Base-by-base conservation (phyloP, 148 eudicot genomes). In the Fallopia convolvulus region DNA sequence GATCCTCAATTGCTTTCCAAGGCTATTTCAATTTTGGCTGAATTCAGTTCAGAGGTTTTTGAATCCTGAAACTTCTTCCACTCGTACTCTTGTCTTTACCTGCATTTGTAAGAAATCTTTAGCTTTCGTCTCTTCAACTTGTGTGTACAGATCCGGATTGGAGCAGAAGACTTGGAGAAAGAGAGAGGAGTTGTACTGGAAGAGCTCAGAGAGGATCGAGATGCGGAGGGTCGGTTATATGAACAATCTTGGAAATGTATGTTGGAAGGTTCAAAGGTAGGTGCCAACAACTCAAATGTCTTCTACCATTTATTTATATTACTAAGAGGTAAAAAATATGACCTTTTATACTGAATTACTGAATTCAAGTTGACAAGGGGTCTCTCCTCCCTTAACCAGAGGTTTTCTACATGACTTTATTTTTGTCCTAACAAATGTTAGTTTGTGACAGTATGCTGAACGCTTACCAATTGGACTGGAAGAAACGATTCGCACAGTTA, bases 121-220 rank as follows among this genome's bases (percentile, higher is more conserved):
- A 36, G 39, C 39, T 36, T 36, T 36, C 39, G 39, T 36, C 39
- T 36, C 39, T 36, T 36, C 39, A 36, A 36, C 39, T 36, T 36
- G 12, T 56, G 30, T 21, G 9, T 20, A 56, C 63, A 56, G 63
- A 56, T 56, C 4, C 63, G 63, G 63, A 5, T 56, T 9, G 63
- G 63, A 56, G 63, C 63, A 21, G 63, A 56, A 0, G 63, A 56
- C n/a, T 56, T 92, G 85, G 93, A 90, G 66, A 90, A 89, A 75
- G 97, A 92, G 89, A 89, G 94, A 83, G 97, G 97, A 48, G 94
- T 94, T 75, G 94, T 90, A 47, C 76, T 92, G 85, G 97, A 92
- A 81, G 97, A 92, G 85, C 86, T 86, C 75, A 87, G 97, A 81
- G 87, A 77, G 53, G 84, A 78, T 73, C 82, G 97, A 78, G 85